Conservation (phyloP, 2,329 filamentous ascomycete genomes). For the Cytospora mali region DNA sequence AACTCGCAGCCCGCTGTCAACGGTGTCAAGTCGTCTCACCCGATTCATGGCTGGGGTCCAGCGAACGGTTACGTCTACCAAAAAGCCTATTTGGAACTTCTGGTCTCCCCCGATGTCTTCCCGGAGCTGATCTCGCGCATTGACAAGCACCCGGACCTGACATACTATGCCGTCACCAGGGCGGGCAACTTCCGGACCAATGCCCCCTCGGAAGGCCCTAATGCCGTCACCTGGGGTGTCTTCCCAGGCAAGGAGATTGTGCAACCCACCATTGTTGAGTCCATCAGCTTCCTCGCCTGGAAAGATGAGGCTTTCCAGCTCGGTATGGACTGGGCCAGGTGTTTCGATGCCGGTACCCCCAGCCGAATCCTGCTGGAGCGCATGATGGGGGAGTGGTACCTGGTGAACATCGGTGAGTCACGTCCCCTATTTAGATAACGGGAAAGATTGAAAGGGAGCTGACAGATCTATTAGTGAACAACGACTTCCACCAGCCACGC, state of each 20-base stretch:
- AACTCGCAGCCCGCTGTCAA: conserved; percentile 97
- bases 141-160: conserved; percentile 76
- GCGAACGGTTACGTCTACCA: conserved; percentile 97
- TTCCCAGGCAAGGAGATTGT: conserved; percentile 99
- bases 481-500: conserved; percentile 87
- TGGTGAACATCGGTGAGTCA: conserved; percentile 87
- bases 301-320: conserved; percentile 96
- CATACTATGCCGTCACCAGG: conserved; percentile 92
- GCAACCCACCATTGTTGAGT: conserved; percentile 99
- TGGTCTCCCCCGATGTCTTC: conserved; percentile 81
- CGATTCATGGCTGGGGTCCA: conserved; percentile 91
- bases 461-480: conserved; percentile 70
- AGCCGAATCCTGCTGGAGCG: conserved; percentile 79
- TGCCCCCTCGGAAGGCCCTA: conserved; percentile 81
- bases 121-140: conserved; percentile 77
- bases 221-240: conserved; percentile 99
- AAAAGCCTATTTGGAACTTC: conserved; percentile 92
- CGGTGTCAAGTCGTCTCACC: conserved; percentile 83
- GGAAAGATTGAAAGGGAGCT: neutral
- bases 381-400: conserved; percentile 88
- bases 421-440: neutral
- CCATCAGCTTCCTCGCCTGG: conserved; percentile 96
- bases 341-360: conserved; percentile 74
- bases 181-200: conserved; percentile 82
- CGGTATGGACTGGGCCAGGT: conserved; percentile 91